A percentile compares a stretch with the other conserved stretches of the same genome.
These are phyloP conservation scores for Dryas integrifolia DNA, from an alignment of 331 rosid genomes.

Conservation along the genomic window DNA sequence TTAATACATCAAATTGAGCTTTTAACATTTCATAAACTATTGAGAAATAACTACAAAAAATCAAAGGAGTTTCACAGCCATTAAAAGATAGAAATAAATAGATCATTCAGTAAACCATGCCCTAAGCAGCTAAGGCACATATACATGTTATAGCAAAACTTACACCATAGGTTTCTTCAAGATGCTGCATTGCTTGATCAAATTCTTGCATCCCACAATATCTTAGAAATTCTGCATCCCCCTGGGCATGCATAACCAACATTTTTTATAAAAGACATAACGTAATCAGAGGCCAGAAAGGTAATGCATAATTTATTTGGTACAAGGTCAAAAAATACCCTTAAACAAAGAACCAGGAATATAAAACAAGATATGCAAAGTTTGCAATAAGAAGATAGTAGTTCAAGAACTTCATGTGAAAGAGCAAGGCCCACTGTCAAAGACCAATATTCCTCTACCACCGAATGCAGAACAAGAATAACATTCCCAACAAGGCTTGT, in stretches of 20 bases:
- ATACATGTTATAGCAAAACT: slow-evolving; percentile 30
- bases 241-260: slow-evolving; percentile 52
- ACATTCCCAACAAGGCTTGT: too few relatives aligned
- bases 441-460: background rate
- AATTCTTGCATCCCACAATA: slow-evolving; percentile 92
- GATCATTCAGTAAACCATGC: background rate
- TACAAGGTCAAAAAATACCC: slow-evolving; percentile 6
- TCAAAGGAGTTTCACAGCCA: background rate
- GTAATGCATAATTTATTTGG: background rate
- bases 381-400: background rate
- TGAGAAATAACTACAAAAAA: background rate
- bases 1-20: background rate
- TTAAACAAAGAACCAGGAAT: background rate
- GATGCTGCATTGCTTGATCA: slow-evolving; percentile 94
- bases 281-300: too few relatives aligned
- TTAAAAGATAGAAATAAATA: background rate
- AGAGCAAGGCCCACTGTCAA: background rate
- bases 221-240: slow-evolving; percentile 75
- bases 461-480: background rate
- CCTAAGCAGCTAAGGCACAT: slow-evolving; percentile 7
- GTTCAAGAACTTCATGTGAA: background rate
- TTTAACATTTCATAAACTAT: too few relatives aligned
- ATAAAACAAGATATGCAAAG: background rate
- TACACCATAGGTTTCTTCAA: slow-evolving; percentile 84
- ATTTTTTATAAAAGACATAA: background rate